phyloP scores from a whole-genome alignment of 345 rosid species.

The Turnera subulata region DNA sequence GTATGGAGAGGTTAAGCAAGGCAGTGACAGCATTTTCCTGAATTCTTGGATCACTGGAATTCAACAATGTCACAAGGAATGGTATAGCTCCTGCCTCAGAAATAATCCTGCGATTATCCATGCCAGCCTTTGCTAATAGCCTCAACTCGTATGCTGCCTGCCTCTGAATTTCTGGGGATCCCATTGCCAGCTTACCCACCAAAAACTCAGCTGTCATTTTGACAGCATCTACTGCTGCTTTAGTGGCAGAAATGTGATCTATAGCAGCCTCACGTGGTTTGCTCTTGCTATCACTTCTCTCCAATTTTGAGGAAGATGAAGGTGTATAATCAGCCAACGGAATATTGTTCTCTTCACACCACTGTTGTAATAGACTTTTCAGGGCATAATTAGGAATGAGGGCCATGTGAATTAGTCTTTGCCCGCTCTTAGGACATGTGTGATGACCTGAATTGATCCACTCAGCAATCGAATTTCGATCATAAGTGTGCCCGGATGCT shows the following conservation, averaged over 20 bases:
- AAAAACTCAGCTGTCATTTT: slow-evolving; percentile 69
- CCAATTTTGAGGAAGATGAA: slow-evolving; percentile 29
- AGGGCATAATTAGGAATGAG: slow-evolving; percentile 62
- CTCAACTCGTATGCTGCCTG: slow-evolving; percentile 71
- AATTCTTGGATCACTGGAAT: slow-evolving; percentile 46
- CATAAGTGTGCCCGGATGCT: slow-evolving; percentile 63
- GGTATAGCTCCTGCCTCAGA: slow-evolving; percentile 70
- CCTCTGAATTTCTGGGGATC: slow-evolving; percentile 52
- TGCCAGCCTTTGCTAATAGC: slow-evolving; percentile 58
- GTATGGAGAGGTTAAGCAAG: slow-evolving; percentile 58
- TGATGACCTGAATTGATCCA: slow-evolving; percentile 74
- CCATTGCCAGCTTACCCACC: slow-evolving; percentile 71
- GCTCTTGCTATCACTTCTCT: slow-evolving; percentile 27
- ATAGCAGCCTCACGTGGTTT: slow-evolving; percentile 27
- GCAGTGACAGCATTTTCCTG: slow-evolving; percentile 72
- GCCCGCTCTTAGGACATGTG: slow-evolving; percentile 64
- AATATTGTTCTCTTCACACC: slow-evolving; percentile 65
- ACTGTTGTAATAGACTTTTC: slow-evolving; percentile 52
- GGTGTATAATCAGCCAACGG: slow-evolving; percentile 33
- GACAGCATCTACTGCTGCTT: slow-evolving; percentile 46
- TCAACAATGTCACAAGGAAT: slow-evolving; percentile 46
- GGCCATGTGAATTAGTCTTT: slow-evolving; percentile 61
- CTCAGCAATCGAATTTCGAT: slow-evolving; percentile 53
- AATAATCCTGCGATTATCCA: slow-evolving; percentile 57
- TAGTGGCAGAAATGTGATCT: slow-evolving; percentile 48